Evolutionary conservation across 1,284 basidiomycete genomes (phyloP), one percentile per base, ranked within the genome.

Genomic region (Phenoliferia sp.): DNA sequence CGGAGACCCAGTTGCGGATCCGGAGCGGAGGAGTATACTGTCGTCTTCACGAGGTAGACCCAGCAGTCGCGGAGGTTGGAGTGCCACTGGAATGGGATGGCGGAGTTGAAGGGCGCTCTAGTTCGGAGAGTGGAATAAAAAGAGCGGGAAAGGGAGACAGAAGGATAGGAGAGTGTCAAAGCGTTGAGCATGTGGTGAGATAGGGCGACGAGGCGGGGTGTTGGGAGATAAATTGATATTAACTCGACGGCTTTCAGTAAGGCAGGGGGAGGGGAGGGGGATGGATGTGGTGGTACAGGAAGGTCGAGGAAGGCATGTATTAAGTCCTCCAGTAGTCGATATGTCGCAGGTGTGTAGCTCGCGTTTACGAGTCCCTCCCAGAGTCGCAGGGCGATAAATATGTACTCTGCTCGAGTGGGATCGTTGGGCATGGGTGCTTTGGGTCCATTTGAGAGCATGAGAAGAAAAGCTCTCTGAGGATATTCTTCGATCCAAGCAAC

Each of bases 31-130:
- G 39, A 31, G 15, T 33, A 22, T 4, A 32, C 16, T 15, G 58
- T 7, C 17, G 48, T 17, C 19, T 31, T 26, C 60, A 71, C 64
- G 56, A 73, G 65, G 10, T 62, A 50, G 5, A 59, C 36, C 19
- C 69, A 67, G 19, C 62, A 22, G 3, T 29, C 39, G 16, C 61
- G 36, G 59, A 69, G 69, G 19, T n/a, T 22, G 3, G 62, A 55
- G 6, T 64, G 44, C 71, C 71, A 73, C 12, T 50, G 44, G 60
- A 73, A 73, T 2, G 59, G 62, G 3, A 34, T 48, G 31, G 33
- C 50, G 16, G 52, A 19, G 56, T 57, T 39, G 34, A 39, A 29
- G 29, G 54, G 9, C 2, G 61, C 35, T 3, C 54, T 57, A n/a
- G 35, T 26, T 33, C 54, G 36, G 35, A 64, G 52, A 22, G 44